phyloP scores from a whole-genome alignment of 1,284 basidiomycete species.

The Cerrena zonata region DNA sequence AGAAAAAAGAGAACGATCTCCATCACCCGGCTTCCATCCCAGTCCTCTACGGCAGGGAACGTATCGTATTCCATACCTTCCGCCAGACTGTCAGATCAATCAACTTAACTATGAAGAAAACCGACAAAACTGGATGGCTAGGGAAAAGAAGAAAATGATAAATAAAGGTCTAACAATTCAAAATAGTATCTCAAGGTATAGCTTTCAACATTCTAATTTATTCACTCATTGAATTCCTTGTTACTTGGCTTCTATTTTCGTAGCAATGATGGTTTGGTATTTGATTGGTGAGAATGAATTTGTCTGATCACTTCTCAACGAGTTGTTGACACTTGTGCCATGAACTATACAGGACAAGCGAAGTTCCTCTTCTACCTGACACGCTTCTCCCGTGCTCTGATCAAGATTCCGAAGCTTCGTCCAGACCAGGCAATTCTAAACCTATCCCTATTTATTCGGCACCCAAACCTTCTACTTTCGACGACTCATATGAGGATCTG shows the following conservation, averaged over 20 bases:
- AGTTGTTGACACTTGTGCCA: no score
- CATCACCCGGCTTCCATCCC: background rate
- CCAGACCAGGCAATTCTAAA: no score
- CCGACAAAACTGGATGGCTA: background rate
- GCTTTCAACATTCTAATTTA: background rate
- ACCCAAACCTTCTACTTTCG: no score
- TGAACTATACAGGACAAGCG: no score
- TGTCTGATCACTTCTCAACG: no score
- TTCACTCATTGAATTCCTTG: background rate
- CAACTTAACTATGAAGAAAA: background rate
- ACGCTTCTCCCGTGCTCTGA: no score
- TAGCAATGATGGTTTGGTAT: background rate
- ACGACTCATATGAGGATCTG: no score
- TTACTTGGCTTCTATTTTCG: background rate
- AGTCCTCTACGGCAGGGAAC: conserved; percentile 10
- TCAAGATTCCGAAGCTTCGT: no score
- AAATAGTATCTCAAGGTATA: background rate
- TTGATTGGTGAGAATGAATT: no score
- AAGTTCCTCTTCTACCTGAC: background rate
- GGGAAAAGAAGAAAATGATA: background rate
- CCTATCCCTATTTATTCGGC: no score
- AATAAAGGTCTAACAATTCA: background rate
- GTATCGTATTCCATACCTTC: conserved; percentile 1
- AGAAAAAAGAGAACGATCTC: background rate
- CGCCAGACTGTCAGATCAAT: background rate